phyloP scores from a whole-genome alignment of 129 eudicot genomes.

The Apium graveolens region DNA sequence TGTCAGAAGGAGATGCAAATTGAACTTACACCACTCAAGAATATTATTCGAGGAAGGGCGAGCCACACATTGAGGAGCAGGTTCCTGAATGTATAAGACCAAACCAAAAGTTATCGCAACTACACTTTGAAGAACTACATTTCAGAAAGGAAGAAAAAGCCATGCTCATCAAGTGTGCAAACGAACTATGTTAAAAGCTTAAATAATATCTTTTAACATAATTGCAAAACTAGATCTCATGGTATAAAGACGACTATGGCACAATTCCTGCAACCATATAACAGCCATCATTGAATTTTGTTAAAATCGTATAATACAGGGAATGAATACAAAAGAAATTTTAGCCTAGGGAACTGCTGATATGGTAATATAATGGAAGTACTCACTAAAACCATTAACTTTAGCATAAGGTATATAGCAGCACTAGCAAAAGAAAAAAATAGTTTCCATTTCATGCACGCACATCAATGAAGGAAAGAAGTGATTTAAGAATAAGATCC shows the following conservation, averaged over 20 bases:
- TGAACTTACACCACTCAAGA: slow-evolving; percentile 98
- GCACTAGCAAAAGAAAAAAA: not conserved
- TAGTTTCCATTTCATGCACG: not conserved
- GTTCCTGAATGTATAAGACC: slow-evolving; percentile 48
- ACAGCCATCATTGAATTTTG: not conserved
- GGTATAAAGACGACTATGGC: not conserved
- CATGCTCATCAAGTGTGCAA: not conserved
- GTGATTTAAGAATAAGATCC: no score
- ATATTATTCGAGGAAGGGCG: slow-evolving; percentile 95
- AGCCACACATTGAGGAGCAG: slow-evolving; percentile 89
- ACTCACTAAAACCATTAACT: not conserved
- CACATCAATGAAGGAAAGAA: not conserved
- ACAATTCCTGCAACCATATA: not conserved
- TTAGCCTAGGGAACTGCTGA: not conserved
- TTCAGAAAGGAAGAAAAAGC: not conserved
- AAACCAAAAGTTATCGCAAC: not conserved
- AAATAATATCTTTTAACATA: not conserved
- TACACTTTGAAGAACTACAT: not conserved
- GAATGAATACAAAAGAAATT: not conserved
- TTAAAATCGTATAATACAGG: not conserved
- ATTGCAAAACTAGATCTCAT: not conserved
- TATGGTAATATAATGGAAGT: not conserved
- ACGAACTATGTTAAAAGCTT: not conserved
- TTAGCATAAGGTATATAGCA: not conserved
- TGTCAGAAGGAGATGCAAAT: slow-evolving; percentile 4